Base-by-base conservation (phyloP, 2,329 filamentous ascomycete genomes). In the Intubia oerlemansii region DNA sequence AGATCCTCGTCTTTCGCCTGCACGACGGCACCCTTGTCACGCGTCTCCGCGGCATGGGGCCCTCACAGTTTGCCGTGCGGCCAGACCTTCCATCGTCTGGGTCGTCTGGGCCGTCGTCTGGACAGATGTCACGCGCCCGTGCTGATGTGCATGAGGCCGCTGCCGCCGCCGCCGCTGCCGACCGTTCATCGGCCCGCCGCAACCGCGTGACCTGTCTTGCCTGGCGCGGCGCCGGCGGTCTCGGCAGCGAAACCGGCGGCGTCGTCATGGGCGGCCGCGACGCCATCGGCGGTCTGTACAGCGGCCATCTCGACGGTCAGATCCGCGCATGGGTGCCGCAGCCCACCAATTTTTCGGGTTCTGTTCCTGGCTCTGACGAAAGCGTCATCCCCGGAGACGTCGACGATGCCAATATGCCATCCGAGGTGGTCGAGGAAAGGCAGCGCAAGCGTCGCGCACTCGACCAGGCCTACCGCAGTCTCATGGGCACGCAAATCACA, bases 261-360 rank as follows among this genome's bases (percentile, higher is more conserved):
- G 45, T 73, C 2, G 70, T 75, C 38, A 62, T 66, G 54, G 64
- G 64, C 4, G 63, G 62, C 3, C 52, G 47, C 3, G 63, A 58
- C 35, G 55, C 54, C 13, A 39, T 57, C 5, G 63, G 63, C 1
- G 59, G 54, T 7, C 43, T 93, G 32, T 90, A 81, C 50, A 88
- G 80, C 30, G 75, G 71, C 2, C 81, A 92, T 42, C 59, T 73
- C 4, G 81, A 93, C 44, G 85, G 85, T 0, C 74, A 73, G 29
- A 85, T 95, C 32, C 63, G 75, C 25, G 66, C 66, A 4, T 93
- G 85, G 82, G 59, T 62, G 39, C 76, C 79, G 3, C 53, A 55
- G 20, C 50, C 66, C 2, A 38, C 36, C 9, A 8, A 15, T 16
- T n/a, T 8, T 8, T n/a, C 8, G 8, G n/a, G n/a, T n/a, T n/a